phyloP scores from a whole-genome alignment of 78 protist genomes.

The Tieghemostelium lacteum region DNA sequence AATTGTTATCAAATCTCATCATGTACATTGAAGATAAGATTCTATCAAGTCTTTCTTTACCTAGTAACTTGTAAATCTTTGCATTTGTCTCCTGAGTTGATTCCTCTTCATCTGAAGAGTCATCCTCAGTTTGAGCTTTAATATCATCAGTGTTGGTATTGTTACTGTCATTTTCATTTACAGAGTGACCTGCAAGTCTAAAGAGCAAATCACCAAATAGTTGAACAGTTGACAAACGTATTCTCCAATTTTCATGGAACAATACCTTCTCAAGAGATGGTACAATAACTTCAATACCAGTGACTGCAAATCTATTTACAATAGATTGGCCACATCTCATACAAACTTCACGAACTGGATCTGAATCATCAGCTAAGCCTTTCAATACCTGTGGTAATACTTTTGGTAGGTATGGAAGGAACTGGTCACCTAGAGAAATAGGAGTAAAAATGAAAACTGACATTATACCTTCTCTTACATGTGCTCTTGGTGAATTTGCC shows the following conservation, averaged over 20 bases:
- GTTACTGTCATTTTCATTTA: neutral
- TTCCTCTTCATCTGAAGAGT: constrained; percentile 1
- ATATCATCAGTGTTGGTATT: neutral
- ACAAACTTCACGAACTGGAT: constrained; percentile 91
- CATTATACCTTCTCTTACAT: constrained; percentile 83
- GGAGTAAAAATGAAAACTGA: constrained; percentile 78
- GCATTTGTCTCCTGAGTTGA: neutral
- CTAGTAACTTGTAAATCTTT: constrained; percentile 64
- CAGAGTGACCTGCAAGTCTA: constrained; percentile 54
- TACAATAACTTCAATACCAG: constrained; percentile 84
- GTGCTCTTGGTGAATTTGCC: constrained; percentile 53
- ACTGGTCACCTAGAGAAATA: constrained; percentile 74
- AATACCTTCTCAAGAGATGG: constrained; percentile 89
- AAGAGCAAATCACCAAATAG: constrained; percentile 92
- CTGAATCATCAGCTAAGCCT: constrained; percentile 92
- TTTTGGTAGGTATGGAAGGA: constrained; percentile 66
- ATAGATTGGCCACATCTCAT: constrained; percentile 90
- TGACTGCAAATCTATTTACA: constrained; percentile 72
- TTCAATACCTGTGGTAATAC: constrained; percentile 81
- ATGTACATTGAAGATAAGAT: constrained; percentile 89
- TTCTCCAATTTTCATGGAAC: constrained; percentile 92
- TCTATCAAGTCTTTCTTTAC: constrained; percentile 76
- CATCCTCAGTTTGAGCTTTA: neutral
- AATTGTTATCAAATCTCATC: constrained; percentile 85
- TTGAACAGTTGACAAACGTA: constrained; percentile 87